Conservation (phyloP, 2,329 filamentous ascomycete genomes). For the Furcasterigmium sp. region DNA sequence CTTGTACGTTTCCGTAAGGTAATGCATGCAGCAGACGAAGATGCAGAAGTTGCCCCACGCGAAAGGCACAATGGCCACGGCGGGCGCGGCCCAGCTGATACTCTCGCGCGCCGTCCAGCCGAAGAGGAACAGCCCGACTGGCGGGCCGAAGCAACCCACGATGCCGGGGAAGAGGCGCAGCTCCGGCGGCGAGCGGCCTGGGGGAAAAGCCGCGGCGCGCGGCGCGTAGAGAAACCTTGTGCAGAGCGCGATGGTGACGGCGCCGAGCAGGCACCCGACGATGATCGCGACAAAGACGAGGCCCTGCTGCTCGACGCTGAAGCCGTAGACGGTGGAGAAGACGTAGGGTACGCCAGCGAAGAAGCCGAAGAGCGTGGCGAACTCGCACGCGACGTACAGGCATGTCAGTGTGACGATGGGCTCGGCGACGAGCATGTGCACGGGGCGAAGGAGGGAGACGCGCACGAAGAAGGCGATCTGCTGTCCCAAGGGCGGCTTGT, state of each 20-base stretch:
- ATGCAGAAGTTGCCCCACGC: conserved; percentile 56
- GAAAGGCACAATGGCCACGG: conserved; percentile 48
- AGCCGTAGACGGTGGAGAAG: conserved; percentile 38
- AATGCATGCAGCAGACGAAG: conserved; percentile 48
- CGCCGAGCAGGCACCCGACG: conserved; percentile 37
- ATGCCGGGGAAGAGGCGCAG: conserved; percentile 56
- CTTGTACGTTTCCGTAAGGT: conserved; percentile 51
- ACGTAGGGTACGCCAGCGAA: conserved; percentile 46
- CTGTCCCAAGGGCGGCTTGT: conserved; percentile 15
- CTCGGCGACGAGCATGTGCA: conserved; percentile 56
- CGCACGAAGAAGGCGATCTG: conserved; percentile 25
- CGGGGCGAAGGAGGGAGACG: conserved; percentile 40
- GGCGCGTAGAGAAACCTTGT: conserved; percentile 35
- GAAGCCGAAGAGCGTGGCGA: conserved; percentile 47
- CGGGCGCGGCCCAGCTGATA: conserved; percentile 44
- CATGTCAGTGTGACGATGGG: conserved; percentile 55
- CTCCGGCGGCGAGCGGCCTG: conserved; percentile 41
- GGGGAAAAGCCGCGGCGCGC: conserved; percentile 23
- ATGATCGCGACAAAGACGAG: conserved; percentile 40
- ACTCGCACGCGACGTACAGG: conserved; percentile 44
- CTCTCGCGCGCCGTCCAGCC: conserved; percentile 46
- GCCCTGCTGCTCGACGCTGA: conserved; percentile 33
- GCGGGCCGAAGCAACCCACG: conserved; percentile 43
- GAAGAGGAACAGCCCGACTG: conserved; percentile 58
- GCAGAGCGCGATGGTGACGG: conserved; percentile 33